Evolutionary conservation across 2,329 filamentous ascomycete genomes (phyloP), one percentile per base, ranked within the genome.

Genomic region (Fusarium sp.): DNA sequence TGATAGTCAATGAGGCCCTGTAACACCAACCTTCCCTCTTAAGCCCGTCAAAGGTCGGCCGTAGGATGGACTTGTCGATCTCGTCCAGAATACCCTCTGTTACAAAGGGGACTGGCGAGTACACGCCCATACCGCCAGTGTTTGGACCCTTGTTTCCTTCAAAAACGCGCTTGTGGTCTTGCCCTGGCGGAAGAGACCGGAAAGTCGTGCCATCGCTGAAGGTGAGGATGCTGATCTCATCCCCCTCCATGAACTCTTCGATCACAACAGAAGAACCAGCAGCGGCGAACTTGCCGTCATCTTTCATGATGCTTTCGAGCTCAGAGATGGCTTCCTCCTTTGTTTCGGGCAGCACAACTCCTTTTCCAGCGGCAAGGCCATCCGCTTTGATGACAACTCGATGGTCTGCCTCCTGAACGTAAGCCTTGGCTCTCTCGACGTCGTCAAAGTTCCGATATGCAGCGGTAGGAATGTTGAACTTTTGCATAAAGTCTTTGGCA

Each of bases 401-500:
- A 77, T 92, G 86, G 36, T 85, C 78, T 22, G 91, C 83, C 7
- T 80, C 83, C 64, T 92, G 87, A 14, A 95, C 83, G 77, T 95
- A 93, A 71, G 87, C 80, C 59, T 82, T 84, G 2, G 92, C 92
- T 5, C 85, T 80, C 60, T 90, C 86, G 79, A 91, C 91, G 62
- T 88, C 83, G 72, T 84, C 86, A 80, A 95, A 95, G 80, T 92
- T 94, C 75, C 87, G 85, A 80, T 94, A 94, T 38, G 86, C 86
- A 12, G 93, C 93, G 0, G 93, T 95, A 20, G 93, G 92, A 71
- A 95, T 95, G 68, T 85, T 86, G 80, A 94, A 87, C 51, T 88
- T 87, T 77, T 89, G 87, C 93, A 95, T 95, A 78, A 95, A 95
- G 78, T 93, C 91, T 79, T 95, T 95, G 42, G 91, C 91, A 79